phyloP scores from a whole-genome alignment of 441 rosid genomes.

The Hura crepitans region DNA sequence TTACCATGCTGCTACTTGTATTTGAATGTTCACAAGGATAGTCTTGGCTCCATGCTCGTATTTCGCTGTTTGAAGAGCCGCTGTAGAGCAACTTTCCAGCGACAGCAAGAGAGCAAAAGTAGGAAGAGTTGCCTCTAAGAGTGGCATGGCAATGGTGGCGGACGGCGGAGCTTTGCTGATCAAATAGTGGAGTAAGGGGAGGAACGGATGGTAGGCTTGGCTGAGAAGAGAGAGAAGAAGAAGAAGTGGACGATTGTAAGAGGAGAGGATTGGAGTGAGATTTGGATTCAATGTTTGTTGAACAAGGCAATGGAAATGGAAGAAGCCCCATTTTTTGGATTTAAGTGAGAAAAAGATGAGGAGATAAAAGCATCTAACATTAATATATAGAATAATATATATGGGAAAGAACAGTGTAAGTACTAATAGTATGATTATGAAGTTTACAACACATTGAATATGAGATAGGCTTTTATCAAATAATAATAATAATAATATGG shows the following conservation, averaged over 20 bases:
- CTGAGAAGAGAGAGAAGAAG: conserved; percentile 47
- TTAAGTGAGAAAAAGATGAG: neutral
- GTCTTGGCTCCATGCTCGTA: conserved; percentile 44
- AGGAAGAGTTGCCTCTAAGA: conserved; percentile 43
- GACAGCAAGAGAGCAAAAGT: conserved; percentile 48
- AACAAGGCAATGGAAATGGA: neutral
- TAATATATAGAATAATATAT: too few relatives aligned
- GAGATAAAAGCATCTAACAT: too few relatives aligned
- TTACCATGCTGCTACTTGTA: conserved; percentile 16
- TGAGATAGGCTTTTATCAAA: too few relatives aligned
- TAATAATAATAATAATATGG: too few relatives aligned
- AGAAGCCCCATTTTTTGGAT: conserved; percentile 1
- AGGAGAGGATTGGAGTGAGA: conserved; percentile 22
- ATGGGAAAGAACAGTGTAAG: too few relatives aligned
- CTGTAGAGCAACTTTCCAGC: conserved; percentile 38
- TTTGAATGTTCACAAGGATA: conserved; percentile 13
- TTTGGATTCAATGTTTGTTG: conserved; percentile 9
- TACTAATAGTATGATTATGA: too few relatives aligned
- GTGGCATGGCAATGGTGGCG: conserved; percentile 42
- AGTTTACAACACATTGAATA: too few relatives aligned
- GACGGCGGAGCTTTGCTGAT: conserved; percentile 1
- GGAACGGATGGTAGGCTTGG: conserved; percentile 49
- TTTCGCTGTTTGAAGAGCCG: conserved; percentile 50
- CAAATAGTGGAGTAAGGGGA: conserved; percentile 32
- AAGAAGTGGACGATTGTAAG: conserved; percentile 28